A percentile compares a stretch with the other conserved stretches of the same genome.
Conservation (phyloP, 768 basidiomycete genomes). For the Hygrocybe punicea region DNA sequence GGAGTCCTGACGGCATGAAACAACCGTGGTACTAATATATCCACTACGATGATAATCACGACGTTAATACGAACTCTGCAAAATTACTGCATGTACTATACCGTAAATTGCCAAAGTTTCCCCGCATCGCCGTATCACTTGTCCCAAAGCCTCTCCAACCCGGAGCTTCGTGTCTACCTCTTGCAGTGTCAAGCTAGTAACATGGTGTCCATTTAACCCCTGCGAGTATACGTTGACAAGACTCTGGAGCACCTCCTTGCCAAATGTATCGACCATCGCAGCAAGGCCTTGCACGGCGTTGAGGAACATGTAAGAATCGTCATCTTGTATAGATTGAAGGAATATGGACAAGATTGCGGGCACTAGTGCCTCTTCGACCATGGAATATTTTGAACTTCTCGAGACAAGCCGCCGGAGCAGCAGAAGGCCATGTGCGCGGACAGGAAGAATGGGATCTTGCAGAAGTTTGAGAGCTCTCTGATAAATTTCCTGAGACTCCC, state of each 20-base stretch:
- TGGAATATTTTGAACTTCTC: constrained; percentile 22
- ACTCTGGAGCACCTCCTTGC: constrained; percentile 63
- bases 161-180: constrained; percentile 74
- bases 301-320: constrained; percentile 93
- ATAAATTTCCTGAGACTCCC: constrained; percentile 62
- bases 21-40: constrained; percentile 71
- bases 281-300: constrained; percentile 89
- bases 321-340: constrained; percentile 78
- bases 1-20: constrained; percentile 55
- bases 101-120: constrained; percentile 66
- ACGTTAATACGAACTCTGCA: background rate
- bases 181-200: constrained; percentile 44
- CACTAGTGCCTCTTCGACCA: constrained; percentile 56
- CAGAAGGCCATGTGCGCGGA: constrained; percentile 88
- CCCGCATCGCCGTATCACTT: constrained; percentile 72
- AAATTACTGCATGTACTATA: constrained; percentile 30
- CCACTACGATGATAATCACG: constrained; percentile 42
- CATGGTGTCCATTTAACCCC: constrained; percentile 49
- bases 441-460: constrained; percentile 89
- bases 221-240: constrained; percentile 66
- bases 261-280: constrained; percentile 77
- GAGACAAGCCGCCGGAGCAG: constrained; percentile 76
- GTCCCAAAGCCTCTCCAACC: constrained; percentile 81
- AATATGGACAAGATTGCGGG: constrained; percentile 88
- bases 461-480: constrained; percentile 84